Base-by-base conservation (phyloP, 768 basidiomycete genomes). In the Grammothele lineata region DNA sequence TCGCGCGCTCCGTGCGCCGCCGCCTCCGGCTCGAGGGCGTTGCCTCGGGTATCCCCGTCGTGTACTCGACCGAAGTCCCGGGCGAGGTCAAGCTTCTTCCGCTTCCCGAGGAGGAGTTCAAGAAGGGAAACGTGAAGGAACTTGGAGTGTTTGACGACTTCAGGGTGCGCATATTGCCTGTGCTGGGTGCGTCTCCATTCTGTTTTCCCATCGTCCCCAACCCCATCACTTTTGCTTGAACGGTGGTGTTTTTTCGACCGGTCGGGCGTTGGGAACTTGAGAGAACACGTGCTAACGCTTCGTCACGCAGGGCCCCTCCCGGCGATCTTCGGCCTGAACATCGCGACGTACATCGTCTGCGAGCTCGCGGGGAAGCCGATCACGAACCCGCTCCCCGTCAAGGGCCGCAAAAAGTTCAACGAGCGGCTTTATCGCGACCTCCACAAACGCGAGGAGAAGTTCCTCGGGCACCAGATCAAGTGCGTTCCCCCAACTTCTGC, bases 41-140 rank as follows among this genome's bases (percentile, higher is more conserved):
- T 30, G 58, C 74, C 17, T 78, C 75, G 22, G 81, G 84, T 9
- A 87, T 88, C 45, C 87, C 90, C 5, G 92, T 94, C 10, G 92
- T 97, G 10, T 98, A 95, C 67, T 95, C 92, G 3, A 96, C 94
- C 10, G 96, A 98, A 64, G 87, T 91, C 7, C 92, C 92, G 0
- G 76, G 86, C 2, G 85, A 93, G 49, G 81, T 98, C 44, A 87
- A 87, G 56, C 72, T 98, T 3, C 77, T 97, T 10, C 96, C 95
- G 2, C 73, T 98, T 0, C 80, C 90, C 0, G 92, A 96, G 47
- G 89, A 92, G 55, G 93, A 98, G 65, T 94, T 93, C 63, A 70
- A 85, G 57, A 92, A 87, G 62, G 96, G 95, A 3, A 69, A 82
- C 12, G 86, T 97, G 10, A 85, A 88, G 57, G 93, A 98, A 66